Evolutionary conservation across 2,329 filamentous ascomycete genomes (phyloP).

Genomic region (Colletotrichum scovillei): DNA sequence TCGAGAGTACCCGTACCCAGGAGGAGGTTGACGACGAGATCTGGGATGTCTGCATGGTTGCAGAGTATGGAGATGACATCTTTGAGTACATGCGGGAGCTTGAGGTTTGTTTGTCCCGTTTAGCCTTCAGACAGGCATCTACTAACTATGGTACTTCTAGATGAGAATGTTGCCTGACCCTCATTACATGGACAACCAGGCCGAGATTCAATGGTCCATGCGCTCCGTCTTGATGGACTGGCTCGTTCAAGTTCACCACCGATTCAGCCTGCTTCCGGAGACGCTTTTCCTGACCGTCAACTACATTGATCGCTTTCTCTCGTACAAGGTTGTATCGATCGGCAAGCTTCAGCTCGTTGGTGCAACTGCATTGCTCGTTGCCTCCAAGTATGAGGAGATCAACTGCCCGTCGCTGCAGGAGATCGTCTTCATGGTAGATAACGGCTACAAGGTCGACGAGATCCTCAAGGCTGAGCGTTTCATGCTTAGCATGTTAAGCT

Average conservation of each 20-base stretch:
- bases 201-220: slow-evolving; percentile 99
- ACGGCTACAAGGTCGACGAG: slow-evolving; percentile 88
- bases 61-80: slow-evolving; percentile 96
- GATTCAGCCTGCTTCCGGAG: slow-evolving; percentile 91
- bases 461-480: slow-evolving; percentile 97
- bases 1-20: slow-evolving; percentile 72
- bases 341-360: slow-evolving; percentile 96
- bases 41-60: slow-evolving; percentile 97
- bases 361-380: slow-evolving; percentile 94
- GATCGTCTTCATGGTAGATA: slow-evolving; percentile 98
- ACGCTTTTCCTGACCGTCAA: slow-evolving; percentile 96
- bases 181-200: slow-evolving; percentile 96
- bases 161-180: slow-evolving; percentile 85
- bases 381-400: slow-evolving; percentile 98
- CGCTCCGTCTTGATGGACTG: slow-evolving; percentile 97
- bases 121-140: not conserved
- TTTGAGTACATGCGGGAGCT: slow-evolving; percentile 91
- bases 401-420: slow-evolving; percentile 95
- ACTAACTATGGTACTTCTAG: slow-evolving; percentile 55
- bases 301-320: slow-evolving; percentile 96
- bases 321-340: slow-evolving; percentile 92
- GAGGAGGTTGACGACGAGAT: slow-evolving; percentile 89
- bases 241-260: slow-evolving; percentile 94
- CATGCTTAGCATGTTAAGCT: slow-evolving; percentile 96
- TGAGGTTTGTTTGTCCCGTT: slow-evolving; percentile 71